Base-by-base conservation (phyloP, 2,329 filamentous ascomycete genomes). In the Aspergillus sp. region DNA sequence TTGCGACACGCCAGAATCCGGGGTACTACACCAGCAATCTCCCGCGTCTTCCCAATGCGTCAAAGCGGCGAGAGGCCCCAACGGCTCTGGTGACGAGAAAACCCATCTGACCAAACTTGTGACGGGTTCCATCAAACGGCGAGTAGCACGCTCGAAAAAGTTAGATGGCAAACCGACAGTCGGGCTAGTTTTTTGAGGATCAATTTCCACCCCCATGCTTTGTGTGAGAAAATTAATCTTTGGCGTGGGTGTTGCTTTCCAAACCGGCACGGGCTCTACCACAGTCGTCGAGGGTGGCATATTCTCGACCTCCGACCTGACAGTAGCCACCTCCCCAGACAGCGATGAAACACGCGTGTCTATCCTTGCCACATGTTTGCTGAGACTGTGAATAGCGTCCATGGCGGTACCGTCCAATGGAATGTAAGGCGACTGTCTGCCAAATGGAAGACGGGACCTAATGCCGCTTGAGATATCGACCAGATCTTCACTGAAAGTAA, bases 11-110 rank as follows among this genome's bases (percentile, higher is more conserved):
- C 64, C 64, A 43, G 75, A 54, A 0, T 73, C 76, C 44, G 65
- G 62, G 7, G 72, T 67, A 4, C 85, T 83, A 65, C 91, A 97
- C 86, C 89, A 97, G 67, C 89, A 94, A 52, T 97, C 87, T 17
- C 86, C 88, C 30, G 85, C 78, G 43, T 95, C 87, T 7, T 83
- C 74, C 89, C 90, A 95, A 3, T 74, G 69, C 1, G 69, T 63
- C 2, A 95, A 74, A 1, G 86, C 88, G 0, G 74, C 66, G n/a
- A 71, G 59, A 0, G 77, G 75, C 1, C 75, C 69, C 17, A 58
- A 52, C 12, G 65, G 59, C 56, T 57, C 41, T 45, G 45, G 58
- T 46, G 13, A 17, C 37, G 25, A 30, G 12, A 30, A 10, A 4
- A 12, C 3, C 25, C 25, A 30, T 2, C 25, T 30, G 30, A 6